Base-by-base conservation (phyloP, 495 filamentous ascomycete genomes). In the Penicillium subrubescens region DNA sequence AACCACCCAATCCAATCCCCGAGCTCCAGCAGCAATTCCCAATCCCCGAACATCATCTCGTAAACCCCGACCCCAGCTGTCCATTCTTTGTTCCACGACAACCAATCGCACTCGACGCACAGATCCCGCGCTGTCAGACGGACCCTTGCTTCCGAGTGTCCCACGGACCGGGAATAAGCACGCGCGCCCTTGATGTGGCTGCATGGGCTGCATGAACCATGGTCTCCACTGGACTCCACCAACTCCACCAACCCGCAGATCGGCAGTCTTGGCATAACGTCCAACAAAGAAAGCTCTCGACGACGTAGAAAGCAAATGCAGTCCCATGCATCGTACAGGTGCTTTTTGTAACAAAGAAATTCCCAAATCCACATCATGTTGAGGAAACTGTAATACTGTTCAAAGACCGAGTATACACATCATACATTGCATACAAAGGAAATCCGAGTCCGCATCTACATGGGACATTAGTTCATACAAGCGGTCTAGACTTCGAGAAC, bases 181-280 rank as follows among this genome's bases (percentile, higher is more conserved):
- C 11, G 43, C 11, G 43, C n/a, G n/a, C 7, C n/a, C 8, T 48
- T 51, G 1, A 19, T 27, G 25, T 27, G 25, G 25, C 25, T 27
- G 25, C 25, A 27, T 8, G 48, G 27, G 27, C 48, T 52, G 48
- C 48, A 52, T 52, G 48, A 48, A 48, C 44, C 44, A 48, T 17
- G 44, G 44, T 3, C 8, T 52, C 48, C 10, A 31, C 12, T 8
- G 48, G 23, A 2, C 25, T 8, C 48, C 48, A 31, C 48, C 25
- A 14, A 21, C 8, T 11, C 48, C 48, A 51, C 48, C 14, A 12
- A 7, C 25, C 53, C 53, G 33, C 31, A 10, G 53, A 56, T 56
- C 33, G n/a, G 14, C 53, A 25, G 53, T 23, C 53, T 56, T 56
- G 53, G 53, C 53, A 37, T 56, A 21, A 56, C 31, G 53, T 56